Percentiles rank a stretch among this genome's conserved stretches.
These are phyloP conservation scores for Debaryomycetaceae sp. DNA, from an alignment of 1,139 yeast species.

Conservation along the genomic window DNA sequence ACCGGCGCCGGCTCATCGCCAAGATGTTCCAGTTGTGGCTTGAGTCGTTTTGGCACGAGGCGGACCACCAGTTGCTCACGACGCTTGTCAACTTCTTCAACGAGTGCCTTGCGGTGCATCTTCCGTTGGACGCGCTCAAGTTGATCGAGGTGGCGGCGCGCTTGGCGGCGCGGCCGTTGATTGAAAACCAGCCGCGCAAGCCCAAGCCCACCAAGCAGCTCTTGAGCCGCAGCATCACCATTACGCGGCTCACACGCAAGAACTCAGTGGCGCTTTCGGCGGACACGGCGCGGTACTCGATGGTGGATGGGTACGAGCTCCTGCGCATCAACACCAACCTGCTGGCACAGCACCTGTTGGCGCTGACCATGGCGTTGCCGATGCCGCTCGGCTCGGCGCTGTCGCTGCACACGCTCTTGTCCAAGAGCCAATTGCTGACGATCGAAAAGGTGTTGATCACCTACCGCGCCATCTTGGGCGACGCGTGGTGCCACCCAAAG, in stretches of 20 bases:
- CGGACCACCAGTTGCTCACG: slow-evolving; percentile 59
- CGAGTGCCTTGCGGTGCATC: slow-evolving; percentile 53
- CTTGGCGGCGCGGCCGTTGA: slow-evolving; percentile 36
- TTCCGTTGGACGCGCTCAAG: slow-evolving; percentile 63
- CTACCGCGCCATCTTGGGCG: slow-evolving; percentile 46
- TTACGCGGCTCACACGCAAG: slow-evolving; percentile 25
- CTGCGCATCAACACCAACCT: slow-evolving; percentile 44
- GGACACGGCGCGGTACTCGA: slow-evolving; percentile 34
- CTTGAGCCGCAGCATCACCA: slow-evolving; percentile 43
- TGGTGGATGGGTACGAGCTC: slow-evolving; percentile 50
- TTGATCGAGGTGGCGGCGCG: slow-evolving; percentile 60
- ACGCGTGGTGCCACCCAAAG: slow-evolving; percentile 42
- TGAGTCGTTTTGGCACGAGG: slow-evolving; percentile 78
- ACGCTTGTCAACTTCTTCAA: slow-evolving; percentile 73
- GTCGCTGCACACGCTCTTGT: slow-evolving; percentile 32
- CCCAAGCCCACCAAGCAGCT: slow-evolving; percentile 26
- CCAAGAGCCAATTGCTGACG: slow-evolving; percentile 34
- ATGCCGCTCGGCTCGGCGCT: slow-evolving; percentile 42
- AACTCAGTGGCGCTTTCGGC: slow-evolving; percentile 15
- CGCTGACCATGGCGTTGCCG: slow-evolving; percentile 37
- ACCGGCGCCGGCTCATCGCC: slow-evolving; percentile 63
- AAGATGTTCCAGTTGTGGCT: slow-evolving; percentile 76
- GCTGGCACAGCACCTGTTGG: slow-evolving; percentile 29
- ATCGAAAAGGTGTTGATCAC: slow-evolving; percentile 46
- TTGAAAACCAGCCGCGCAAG: slow-evolving; percentile 20